Percentiles rank a stretch among this genome's conserved stretches.
Evolutionary conservation across 2,329 filamentous ascomycete species (phyloP).

Genomic region (Aureobasidium sp.): DNA sequence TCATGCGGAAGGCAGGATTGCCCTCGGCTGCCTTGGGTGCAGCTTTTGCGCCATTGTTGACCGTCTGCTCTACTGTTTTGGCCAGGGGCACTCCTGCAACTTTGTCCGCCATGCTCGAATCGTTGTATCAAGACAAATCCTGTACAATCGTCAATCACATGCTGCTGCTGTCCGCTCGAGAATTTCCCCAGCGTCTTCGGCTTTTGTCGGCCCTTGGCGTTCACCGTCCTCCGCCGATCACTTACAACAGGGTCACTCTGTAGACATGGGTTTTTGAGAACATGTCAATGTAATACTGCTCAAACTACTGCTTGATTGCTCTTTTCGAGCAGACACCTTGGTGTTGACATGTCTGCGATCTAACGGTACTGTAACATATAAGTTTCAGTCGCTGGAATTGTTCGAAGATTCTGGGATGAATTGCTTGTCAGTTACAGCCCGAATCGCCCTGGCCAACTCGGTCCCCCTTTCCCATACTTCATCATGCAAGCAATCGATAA

Average conservation of each 20-base stretch:
- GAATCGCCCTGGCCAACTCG: neutral
- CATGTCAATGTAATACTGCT: too few relatives aligned
- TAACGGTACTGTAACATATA: too few relatives aligned
- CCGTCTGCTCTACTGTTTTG: neutral
- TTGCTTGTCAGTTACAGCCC: neutral
- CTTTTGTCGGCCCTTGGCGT: neutral
- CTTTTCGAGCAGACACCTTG: too few relatives aligned
- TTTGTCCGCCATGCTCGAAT: neutral
- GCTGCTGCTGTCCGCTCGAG: neutral
- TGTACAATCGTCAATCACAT: neutral
- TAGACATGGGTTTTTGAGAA: neutral
- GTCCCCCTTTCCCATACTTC: neutral
- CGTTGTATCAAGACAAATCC: neutral
- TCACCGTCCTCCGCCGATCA: too few relatives aligned
- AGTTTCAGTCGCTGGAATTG: neutral
- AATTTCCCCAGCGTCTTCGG: constrained; percentile 2
- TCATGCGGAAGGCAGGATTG: constrained; percentile 68
- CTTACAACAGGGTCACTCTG: neutral
- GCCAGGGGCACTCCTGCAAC: neutral
- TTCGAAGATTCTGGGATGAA: neutral
- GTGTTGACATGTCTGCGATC: too few relatives aligned
- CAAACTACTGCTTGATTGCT: too few relatives aligned
- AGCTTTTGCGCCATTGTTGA: neutral
- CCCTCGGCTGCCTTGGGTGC: constrained; percentile 30
- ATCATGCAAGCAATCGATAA: constrained; percentile 1